Base-by-base conservation (phyloP, 257 asterid species). In the Ajuga chamaepitys region DNA sequence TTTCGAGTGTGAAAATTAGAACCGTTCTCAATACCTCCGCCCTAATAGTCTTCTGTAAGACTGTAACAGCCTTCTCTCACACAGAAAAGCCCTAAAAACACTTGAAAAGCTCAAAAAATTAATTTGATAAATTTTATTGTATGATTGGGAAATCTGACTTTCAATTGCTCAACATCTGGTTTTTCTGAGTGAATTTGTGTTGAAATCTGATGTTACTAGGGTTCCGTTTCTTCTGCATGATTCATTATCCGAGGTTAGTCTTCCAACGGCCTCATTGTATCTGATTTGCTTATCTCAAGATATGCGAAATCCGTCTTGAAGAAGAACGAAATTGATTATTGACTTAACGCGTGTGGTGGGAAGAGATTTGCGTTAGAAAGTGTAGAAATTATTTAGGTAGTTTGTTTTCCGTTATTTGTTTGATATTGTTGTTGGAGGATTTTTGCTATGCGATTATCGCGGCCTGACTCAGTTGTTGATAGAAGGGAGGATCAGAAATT, bases 381-480 rank as follows among this genome's bases (percentile, higher is more conserved):
- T 50, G 17, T 59, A 18, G 62, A 25, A 28, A 32, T 42, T 62
- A 35, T 61, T 44, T 13, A 25, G 74, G 68, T 26, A 9, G 64
- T 55, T 41, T 14, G 62, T 22, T 16, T 28, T 13, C 12, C 21
- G 30, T 44, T 22, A 4, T 34, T 44, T 18, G 59, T 46, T 61
- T 62, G 25, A 20, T 48, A 7, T 62, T 66, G 62, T 56, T 24
- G 45, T 77, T 72, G 61, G 76, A 46, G 65, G 61, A 42, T 52
- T 21, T 68, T 82, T 56, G 84, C 78, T 78, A 93, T 89, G 98
- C 95, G 84, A 82, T 80, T 85, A 34, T 75, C 91, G 76, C 83
- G 76, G 78, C 68, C 81, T 58, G 82, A 70, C 32, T 81, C 88
- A 58, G 83, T 64, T 68, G 73, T n/a, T 60, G 77, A 78, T 75